These are phyloP conservation scores for Aspergillus quadricinctus DNA, from an alignment of 2,329 filamentous ascomycete genomes.

Conservation along the genomic window DNA sequence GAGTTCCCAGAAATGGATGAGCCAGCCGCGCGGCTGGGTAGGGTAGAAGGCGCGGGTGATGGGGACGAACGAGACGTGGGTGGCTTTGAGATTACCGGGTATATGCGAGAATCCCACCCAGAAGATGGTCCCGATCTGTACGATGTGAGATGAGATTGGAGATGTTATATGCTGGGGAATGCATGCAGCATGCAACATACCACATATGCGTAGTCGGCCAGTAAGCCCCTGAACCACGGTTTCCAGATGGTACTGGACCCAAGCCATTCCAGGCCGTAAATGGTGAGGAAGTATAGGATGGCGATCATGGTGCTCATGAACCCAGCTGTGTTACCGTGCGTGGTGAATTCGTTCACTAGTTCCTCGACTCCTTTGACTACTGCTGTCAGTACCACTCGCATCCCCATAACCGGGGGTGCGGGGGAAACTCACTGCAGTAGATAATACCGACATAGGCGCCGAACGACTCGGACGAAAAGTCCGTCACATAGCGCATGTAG, in stretches of 20 bases:
- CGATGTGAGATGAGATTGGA: not conserved
- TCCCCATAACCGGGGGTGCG: not conserved
- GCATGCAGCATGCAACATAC: constrained; percentile 28
- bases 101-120: constrained; percentile 83
- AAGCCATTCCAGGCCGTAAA: constrained; percentile 44
- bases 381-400: not conserved
- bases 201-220: constrained; percentile 52
- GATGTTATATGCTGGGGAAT: not conserved
- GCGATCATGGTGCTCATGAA: constrained; percentile 50
- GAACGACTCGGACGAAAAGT: constrained; percentile 53
- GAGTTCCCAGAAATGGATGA: constrained; percentile 75
- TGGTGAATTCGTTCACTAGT: constrained; percentile 48
- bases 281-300: constrained; percentile 49
- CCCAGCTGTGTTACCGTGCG: constrained; percentile 39
- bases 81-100: constrained; percentile 65
- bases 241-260: constrained; percentile 51
- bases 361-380: constrained; percentile 55
- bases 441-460: constrained; percentile 55
- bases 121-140: constrained; percentile 58
- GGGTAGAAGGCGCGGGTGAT: constrained; percentile 71
- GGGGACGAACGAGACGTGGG: constrained; percentile 66
- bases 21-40: constrained; percentile 66
- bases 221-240: constrained; percentile 42
- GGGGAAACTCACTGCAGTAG: constrained; percentile 43
- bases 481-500: constrained; percentile 57